phyloP scores from a whole-genome alignment of 1,284 basidiomycete species.

The Rhodotorula sp. region DNA sequence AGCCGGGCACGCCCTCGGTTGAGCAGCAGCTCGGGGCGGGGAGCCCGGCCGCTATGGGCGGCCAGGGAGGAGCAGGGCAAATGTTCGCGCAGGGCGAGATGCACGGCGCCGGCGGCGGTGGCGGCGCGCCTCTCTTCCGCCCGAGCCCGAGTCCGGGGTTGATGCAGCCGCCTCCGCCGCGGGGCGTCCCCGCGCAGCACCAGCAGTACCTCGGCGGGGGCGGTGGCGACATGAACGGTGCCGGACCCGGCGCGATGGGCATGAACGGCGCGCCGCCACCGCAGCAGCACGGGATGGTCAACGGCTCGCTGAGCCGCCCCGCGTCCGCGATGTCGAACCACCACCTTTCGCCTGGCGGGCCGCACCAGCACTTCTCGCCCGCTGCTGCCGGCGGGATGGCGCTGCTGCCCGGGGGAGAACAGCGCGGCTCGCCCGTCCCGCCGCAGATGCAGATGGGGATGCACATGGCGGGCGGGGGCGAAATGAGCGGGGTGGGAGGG shows the following conservation, averaged over 20 bases:
- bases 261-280: background rate
- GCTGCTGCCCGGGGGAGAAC: constrained; percentile 10
- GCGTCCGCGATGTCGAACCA: constrained; percentile 33
- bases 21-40: constrained; percentile 11
- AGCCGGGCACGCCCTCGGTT: constrained; percentile 11
- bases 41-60: constrained; percentile 19
- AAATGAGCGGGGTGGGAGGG: background rate
- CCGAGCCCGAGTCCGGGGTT: constrained; percentile 29
- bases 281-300: constrained; percentile 1
- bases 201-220: constrained; percentile 1
- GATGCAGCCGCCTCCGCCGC: constrained; percentile 13
- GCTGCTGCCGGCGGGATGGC: background rate
- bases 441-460: background rate
- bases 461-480: background rate
- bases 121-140: constrained; percentile 21
- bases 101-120: constrained; percentile 4
- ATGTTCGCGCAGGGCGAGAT: constrained; percentile 6
- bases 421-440: constrained; percentile 11
- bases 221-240: background rate
- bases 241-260: constrained; percentile 6
- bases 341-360: constrained; percentile 10
- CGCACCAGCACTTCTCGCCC: constrained; percentile 1
- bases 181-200: background rate
- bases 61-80: background rate
- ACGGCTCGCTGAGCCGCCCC: constrained; percentile 25